Base-by-base conservation (phyloP, 208 protist genomes). In the Leishmania turanica region DNA sequence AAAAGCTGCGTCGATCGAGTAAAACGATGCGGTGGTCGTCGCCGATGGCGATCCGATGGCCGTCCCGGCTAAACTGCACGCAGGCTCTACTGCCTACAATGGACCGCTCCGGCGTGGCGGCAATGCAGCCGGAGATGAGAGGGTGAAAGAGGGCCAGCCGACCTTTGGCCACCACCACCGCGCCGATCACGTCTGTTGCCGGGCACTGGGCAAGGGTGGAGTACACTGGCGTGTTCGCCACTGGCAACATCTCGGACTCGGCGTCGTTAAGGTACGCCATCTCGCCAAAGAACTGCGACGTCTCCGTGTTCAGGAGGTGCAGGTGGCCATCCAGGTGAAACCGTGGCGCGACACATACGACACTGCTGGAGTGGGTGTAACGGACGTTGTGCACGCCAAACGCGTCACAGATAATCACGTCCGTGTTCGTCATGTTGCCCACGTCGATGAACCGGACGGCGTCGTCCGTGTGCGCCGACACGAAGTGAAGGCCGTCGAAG, bases 391-490 rank as follows among this genome's bases (percentile, higher is more conserved):
- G 90, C 42, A 95, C 88, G 40, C 92, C 94, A 53, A 92, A 93
- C 19, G 72, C 73, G 45, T 93, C 89, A 49, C 89, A 91, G 27
- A 83, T 76, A 45, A 96, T 85, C 8, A 91, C 92, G 45, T 90
- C 86, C 6, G 78, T 87, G 77, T 91, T 90, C 9, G 65, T 53
- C 47, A 97, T 79, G 4, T 81, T 72, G 17, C 70, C 66, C n/a
- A 95, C 90, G 69, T 97, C 88, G n/a, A 93, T 81, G 15, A 96
- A 49, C 0, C 92, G 91, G 49, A 97, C 66, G 7, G 94, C 88
- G 75, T 96, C 94, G 78, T 97, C 94, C 31, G 65, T 83, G 84
- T 96, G 92, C 1, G 94, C 83, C 1, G 94, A 95, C 70, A 93
- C 72, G 78, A 95, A 95, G 70, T 86, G 78, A 21, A 83, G 75